Evolutionary conservation across 495 filamentous ascomycete genomes (phyloP).

Genomic region (Trichoderma reesei): DNA sequence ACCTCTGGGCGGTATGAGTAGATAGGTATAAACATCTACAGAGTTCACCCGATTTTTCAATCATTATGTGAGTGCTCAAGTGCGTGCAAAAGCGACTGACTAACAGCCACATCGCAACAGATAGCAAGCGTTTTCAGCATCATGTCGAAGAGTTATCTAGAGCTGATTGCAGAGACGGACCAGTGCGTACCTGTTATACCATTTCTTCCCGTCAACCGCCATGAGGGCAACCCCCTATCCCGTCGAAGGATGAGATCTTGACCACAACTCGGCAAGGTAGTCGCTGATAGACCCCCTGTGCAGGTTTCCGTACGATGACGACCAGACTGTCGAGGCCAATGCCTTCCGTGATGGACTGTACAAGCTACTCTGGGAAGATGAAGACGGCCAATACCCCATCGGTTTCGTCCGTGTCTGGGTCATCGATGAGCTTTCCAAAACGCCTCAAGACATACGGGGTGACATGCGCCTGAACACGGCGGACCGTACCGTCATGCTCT

Average conservation of each 20-base stretch:
- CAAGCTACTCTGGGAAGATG: slow-evolving; percentile 42
- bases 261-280: not conserved
- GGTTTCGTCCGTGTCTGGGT: slow-evolving; percentile 55
- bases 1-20: no score
- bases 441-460: slow-evolving; percentile 38
- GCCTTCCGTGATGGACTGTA: slow-evolving; percentile 42
- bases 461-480: slow-evolving; percentile 43
- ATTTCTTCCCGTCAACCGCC: slow-evolving; percentile 7
- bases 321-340: slow-evolving; percentile 40
- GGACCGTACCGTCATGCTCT: slow-evolving; percentile 40
- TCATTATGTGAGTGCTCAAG: no score
- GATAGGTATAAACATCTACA: no score
- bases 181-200: slow-evolving; percentile 28
- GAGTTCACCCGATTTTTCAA: no score
- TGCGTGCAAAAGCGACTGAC: no score
- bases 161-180: slow-evolving; percentile 50
- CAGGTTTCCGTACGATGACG: slow-evolving; percentile 61
- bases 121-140: not conserved
- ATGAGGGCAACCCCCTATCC: no score
- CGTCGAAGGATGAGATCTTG: no score
- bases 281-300: not conserved
- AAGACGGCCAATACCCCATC: slow-evolving; percentile 39
- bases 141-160: slow-evolving; percentile 39
- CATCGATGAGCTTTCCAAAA: slow-evolving; percentile 40
- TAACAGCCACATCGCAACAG: not conserved